Conservation (phyloP, 345 rosid species). For the Microthlaspi erraticum region DNA sequence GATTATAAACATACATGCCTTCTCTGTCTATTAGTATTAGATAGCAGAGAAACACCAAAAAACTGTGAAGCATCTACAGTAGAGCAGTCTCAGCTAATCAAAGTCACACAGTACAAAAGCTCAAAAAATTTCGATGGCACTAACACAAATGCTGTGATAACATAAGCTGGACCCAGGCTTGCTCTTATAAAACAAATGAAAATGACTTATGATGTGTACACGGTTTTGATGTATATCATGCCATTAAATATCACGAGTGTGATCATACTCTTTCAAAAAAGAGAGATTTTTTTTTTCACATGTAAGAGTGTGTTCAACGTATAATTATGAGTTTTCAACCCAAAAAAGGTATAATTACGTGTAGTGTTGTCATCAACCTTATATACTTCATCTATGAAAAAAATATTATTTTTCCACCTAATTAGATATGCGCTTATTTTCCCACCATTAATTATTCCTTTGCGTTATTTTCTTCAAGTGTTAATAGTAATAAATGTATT, state of each 20-base stretch:
- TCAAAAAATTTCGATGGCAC: neutral
- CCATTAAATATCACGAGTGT: conserved; percentile 4
- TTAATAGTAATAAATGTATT: neutral
- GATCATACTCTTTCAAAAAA: neutral
- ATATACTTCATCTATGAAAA: neutral
- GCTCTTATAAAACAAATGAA: conserved; percentile 3
- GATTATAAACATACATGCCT: neutral
- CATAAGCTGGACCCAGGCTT: neutral
- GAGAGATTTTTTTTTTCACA: neutral
- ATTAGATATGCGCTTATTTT: neutral
- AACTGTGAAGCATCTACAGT: neutral
- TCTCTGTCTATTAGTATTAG: neutral
- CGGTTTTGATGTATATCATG: conserved; percentile 1
- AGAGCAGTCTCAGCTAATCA: neutral
- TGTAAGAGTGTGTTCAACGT: neutral
- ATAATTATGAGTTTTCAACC: neutral
- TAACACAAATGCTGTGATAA: conserved; percentile 4
- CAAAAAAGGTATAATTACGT: neutral
- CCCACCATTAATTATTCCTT: neutral
- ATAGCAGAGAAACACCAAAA: conserved; percentile 8
- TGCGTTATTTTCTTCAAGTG: neutral
- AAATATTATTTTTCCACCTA: no score
- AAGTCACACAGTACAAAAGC: neutral
- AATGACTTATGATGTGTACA: conserved; percentile 8
- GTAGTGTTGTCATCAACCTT: neutral